phyloP scores from a whole-genome alignment of 495 filamentous ascomycete species.

The Penicillium cinerascens region DNA sequence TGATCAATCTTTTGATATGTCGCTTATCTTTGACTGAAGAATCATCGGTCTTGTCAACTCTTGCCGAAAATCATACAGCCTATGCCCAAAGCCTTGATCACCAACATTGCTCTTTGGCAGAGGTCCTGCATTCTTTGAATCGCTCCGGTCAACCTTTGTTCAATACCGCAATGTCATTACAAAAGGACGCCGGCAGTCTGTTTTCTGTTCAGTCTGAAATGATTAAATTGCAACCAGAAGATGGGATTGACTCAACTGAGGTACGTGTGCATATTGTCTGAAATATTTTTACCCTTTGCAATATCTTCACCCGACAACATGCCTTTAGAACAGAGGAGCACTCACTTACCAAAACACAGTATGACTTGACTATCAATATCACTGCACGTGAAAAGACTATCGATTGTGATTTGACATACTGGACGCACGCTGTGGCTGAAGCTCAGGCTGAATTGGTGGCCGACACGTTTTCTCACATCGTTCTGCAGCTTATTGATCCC shows the following conservation, averaged over 20 bases:
- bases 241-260: neutral
- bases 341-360: conserved; percentile 19
- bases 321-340: too few species aligned
- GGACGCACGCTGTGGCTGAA: conserved; percentile 14
- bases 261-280: too few species aligned
- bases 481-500: conserved; percentile 6
- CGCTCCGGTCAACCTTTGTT: conserved; percentile 3
- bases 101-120: conserved; percentile 1
- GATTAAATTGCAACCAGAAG: too few species aligned
- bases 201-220: too few species aligned
- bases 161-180: conserved; percentile 19
- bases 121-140: neutral
- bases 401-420: neutral
- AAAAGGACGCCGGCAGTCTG: neutral
- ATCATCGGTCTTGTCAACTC: neutral
- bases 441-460: conserved; percentile 18
- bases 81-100: neutral
- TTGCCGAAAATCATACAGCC: neutral
- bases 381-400: conserved; percentile 7
- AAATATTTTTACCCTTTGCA: too few species aligned
- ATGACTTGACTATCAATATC: conserved; percentile 36
- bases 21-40: conserved; percentile 7
- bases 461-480: conserved; percentile 3
- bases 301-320: too few species aligned
- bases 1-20: conserved; percentile 38